A percentile compares a stretch with the other conserved stretches of the same genome.
phyloP scores from a whole-genome alignment of 306 rosid species.

The Geum urbanum region DNA sequence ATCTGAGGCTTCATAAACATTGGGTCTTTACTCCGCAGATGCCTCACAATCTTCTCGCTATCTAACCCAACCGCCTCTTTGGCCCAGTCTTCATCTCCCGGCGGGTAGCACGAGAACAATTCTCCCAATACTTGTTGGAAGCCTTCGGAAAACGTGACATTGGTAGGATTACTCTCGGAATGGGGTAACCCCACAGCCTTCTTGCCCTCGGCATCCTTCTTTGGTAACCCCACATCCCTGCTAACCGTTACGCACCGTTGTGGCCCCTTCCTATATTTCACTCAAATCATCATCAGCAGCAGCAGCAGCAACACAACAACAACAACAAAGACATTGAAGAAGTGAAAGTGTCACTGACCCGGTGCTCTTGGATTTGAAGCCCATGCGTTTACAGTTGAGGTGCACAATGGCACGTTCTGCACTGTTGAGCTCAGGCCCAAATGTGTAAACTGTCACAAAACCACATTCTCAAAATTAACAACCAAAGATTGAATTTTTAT shows the following conservation, averaged over 20 bases:
- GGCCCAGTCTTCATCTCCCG: constrained; percentile 46
- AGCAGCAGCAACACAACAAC: not conserved
- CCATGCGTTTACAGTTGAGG: constrained; percentile 41
- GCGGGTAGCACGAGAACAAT: constrained; percentile 63
- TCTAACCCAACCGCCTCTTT: constrained; percentile 25
- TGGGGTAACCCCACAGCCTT: too few relatives aligned
- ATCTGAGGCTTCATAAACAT: constrained; percentile 49
- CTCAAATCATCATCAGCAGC: constrained; percentile 11
- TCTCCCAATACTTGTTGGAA: constrained; percentile 39
- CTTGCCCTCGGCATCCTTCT: too few relatives aligned
- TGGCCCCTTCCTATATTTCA: too few relatives aligned
- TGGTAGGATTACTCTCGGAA: constrained; percentile 11
- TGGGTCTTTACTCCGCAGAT: constrained; percentile 31
- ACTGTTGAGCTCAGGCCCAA: constrained; percentile 47
- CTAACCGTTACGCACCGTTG: too few relatives aligned
- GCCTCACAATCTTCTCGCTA: constrained; percentile 9
- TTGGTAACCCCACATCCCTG: too few relatives aligned
- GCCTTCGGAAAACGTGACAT: constrained; percentile 52
- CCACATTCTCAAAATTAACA: too few relatives aligned
- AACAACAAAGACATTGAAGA: not conserved
- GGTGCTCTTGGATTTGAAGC: constrained; percentile 63
- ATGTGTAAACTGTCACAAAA: constrained; percentile 44
- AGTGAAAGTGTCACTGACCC: constrained; percentile 45
- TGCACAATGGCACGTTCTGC: constrained; percentile 64
- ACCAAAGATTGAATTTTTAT: too few relatives aligned